Evolutionary conservation across 2,329 filamentous ascomycete species (phyloP).

Genomic region (Xylaria sp.): DNA sequence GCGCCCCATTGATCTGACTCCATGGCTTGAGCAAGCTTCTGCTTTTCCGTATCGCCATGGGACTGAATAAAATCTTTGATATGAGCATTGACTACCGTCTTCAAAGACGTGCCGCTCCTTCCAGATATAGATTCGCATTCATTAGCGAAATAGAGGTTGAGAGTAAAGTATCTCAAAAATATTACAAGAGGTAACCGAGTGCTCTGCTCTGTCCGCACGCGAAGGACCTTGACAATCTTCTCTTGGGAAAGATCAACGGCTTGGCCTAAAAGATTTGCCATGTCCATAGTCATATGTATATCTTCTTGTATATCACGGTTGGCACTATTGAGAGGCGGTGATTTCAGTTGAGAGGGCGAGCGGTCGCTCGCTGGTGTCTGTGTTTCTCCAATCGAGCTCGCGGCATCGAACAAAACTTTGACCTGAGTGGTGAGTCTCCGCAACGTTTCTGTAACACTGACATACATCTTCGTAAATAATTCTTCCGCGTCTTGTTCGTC

Average conservation of each 20-base stretch:
- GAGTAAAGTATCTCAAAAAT: slow-evolving; percentile 83
- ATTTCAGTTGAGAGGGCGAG: slow-evolving; percentile 59
- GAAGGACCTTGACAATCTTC: slow-evolving; percentile 77
- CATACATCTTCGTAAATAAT: slow-evolving; percentile 84
- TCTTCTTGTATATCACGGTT: slow-evolving; percentile 71
- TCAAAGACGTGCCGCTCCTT: slow-evolving; percentile 77
- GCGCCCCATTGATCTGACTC: slow-evolving; percentile 84
- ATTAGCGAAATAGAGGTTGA: slow-evolving; percentile 85
- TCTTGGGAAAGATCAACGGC: slow-evolving; percentile 84
- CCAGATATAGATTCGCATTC: slow-evolving; percentile 88
- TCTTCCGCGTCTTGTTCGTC: slow-evolving; percentile 86
- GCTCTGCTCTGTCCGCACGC: slow-evolving; percentile 79
- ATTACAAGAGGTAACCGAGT: slow-evolving; percentile 71
- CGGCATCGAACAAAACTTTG: slow-evolving; percentile 94
- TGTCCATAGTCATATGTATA: slow-evolving; percentile 78
- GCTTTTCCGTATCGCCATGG: slow-evolving; percentile 76
- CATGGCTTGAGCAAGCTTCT: slow-evolving; percentile 79
- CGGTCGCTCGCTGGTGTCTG: slow-evolving; percentile 51
- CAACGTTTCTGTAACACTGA: slow-evolving; percentile 86
- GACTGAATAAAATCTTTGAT: slow-evolving; percentile 82
- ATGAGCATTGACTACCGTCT: slow-evolving; percentile 82
- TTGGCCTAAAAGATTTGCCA: slow-evolving; percentile 80
- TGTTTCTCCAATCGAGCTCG: slow-evolving; percentile 72
- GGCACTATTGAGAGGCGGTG: slow-evolving; percentile 63
- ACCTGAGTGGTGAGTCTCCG: slow-evolving; percentile 88